Evolutionary conservation across 2,329 filamentous ascomycete species (phyloP), one percentile per base, ranked within the genome.

Genomic region (Penicillium sp.): DNA sequence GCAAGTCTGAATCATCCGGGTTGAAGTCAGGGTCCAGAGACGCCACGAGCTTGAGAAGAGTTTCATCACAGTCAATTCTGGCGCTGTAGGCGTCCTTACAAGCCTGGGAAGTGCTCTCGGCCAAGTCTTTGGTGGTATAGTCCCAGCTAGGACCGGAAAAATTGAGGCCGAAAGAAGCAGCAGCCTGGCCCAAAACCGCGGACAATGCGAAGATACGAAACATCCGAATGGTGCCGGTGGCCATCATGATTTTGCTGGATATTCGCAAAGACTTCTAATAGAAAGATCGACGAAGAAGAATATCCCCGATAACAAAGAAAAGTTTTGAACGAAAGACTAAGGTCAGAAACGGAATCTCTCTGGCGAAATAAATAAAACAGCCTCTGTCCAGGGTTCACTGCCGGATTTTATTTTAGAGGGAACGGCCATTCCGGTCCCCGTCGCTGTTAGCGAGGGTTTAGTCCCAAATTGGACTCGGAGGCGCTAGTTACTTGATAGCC

Each of bases 61-160:
- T 68, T 46, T 58, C 39, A 39, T 70, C 67, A 45, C 69, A 72
- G 47, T 71, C 49, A 39, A 71, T 69, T 33, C 34, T 55, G 23
- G 64, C 61, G 44, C 61, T 63, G 51, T 71, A 71, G 4, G 69
- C 69, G 16, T 63, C 60, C 42, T 67, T 68, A 42, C 67, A 72
- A 16, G 60, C 56, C 26, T 65, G 51, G 11, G 67, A 71, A 1
- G 69, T 72, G 8, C 63, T 66, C 34, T 59, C 55, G 29, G 64
- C 67, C 3, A 71, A 44, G 51, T 69, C 67, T 43, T 66, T 68
- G 51, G 62, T 56, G 51, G 63, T 63, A 37, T 69, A 70, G 52
- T 66, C 63, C 67, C 67, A 71, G 46, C 67, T 68, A 26, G 59
- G 64, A 21, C 67, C 67, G 47, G 60, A 55, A 24, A 52, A 62